Base-by-base conservation (phyloP, 2,329 filamentous ascomycete species). In the Sphaerostilbella broomeana region DNA sequence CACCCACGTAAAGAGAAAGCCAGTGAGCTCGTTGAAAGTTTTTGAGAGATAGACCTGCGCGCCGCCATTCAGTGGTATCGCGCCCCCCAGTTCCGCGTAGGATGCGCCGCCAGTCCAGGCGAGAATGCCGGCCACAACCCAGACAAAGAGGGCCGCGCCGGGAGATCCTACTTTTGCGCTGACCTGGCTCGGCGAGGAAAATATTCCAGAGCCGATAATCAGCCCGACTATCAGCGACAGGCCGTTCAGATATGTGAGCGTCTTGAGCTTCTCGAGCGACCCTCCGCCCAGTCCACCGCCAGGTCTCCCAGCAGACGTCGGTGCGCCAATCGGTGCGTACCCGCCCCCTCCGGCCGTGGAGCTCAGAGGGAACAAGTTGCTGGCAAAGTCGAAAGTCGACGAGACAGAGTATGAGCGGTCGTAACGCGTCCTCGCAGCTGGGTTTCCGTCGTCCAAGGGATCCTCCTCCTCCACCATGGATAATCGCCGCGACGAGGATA, bases 31-130 rank as follows among this genome's bases (percentile, higher is more conserved):
- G 38, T 90, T 90, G 61, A 95, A 94, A 43, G 95, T 98, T 65
- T 97, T 97, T 49, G 86, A 82, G 29, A 98, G 70, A 59, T 98
- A 98, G 2, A 94, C 82, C 62, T 97, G 92, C 12, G 92, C 77
- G 4, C 92, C 92, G 41, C 92, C 92, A 58, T 97, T 98, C 17
- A 98, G 67, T 5, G 92, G 92, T 48, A 98, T 97, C 1, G 92
- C 89, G 27, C 92, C 90, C 44, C 92, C 92, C 5, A 98, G 73
- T 66, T 98, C 92, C 4, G 92, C 92, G 63, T 94, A 98, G 51
- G 87, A 95, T 17, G 89, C 84, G 1, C 87, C 90, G 8, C 92
- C 90, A 0, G 92, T 98, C 90, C 92, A 98, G 2, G 90, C 90
- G 46, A 98, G 68, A 15, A 95, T 58, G n/a, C 90, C 90, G 3